Evolutionary conservation across 331 rosid species (phyloP), one percentile per base, ranked within the genome.

Genomic region (Pyrus hybrid): DNA sequence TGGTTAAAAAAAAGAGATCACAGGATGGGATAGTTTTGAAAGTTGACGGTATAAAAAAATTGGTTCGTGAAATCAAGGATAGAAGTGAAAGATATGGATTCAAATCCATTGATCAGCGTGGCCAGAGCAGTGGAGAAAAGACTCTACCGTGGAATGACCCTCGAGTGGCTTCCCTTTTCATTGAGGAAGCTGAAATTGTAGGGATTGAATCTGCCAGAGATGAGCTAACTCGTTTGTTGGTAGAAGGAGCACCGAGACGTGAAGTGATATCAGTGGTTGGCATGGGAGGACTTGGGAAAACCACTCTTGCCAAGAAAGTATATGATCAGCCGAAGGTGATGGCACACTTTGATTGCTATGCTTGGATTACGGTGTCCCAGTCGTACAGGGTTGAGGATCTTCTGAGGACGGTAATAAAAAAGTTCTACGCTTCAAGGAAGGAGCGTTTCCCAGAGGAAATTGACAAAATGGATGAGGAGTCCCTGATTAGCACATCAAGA

Each of bases 91-190:
- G 67, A 66, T 68, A 41, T 8, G 71, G 68, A 18, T 35, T 73
- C 8, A 51, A 28, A 4, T 47, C 63, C 13, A 12, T 12, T 70
- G 78, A 58, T 3, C 20, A 5, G 8, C 21, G 13, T 25, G 68
- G 57, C 6, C 47, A 32, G 9, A 61, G 67, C 29, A 28, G 35
- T 25, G 5, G 22, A 1, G n/a, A n/a, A 28, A 26, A 5, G 10
- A 53, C 6, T 12, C 4, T 20, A 1, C 29, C 7, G 6, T 30
- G 57, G 70, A 30, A 37, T 32, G 71, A 68, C 45, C 68, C 74
- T 75, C 57, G 54, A 69, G 1, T 51, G 58, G 76, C 72, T n/a
- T 72, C 80, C 6, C 80, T 47, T 80, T 75, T 68, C 71, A 51
- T 69, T 26, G 76, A 29, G 25, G 80, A 69, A 11, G 43, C 30